phyloP scores from a whole-genome alignment of 2,329 filamentous ascomycete genomes.

The Fusarium pseudograminearum region DNA sequence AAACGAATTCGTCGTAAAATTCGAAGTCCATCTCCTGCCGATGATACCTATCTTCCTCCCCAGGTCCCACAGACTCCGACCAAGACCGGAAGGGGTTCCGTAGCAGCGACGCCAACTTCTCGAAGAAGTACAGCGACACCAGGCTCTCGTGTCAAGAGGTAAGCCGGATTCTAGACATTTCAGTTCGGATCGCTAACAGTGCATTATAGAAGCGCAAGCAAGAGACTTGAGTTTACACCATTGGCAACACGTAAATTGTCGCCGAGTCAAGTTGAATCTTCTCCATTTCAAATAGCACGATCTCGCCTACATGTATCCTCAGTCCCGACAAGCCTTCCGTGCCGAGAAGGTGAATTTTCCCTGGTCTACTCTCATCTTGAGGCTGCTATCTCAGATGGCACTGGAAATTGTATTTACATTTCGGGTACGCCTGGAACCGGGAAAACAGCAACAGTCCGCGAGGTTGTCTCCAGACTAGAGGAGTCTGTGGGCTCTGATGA shows the following conservation, averaged over 20 bases:
- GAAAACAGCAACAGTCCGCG: slow-evolving; percentile 96
- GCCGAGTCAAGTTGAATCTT: slow-evolving; percentile 78
- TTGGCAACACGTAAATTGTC: slow-evolving; percentile 89
- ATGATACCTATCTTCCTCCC: slow-evolving; percentile 51
- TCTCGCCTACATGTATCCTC: slow-evolving; percentile 93
- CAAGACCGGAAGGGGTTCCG: slow-evolving; percentile 49
- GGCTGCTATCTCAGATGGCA: slow-evolving; percentile 91
- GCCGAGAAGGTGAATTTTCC: slow-evolving; percentile 90
- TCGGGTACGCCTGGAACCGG: slow-evolving; percentile 98
- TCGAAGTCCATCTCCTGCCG: slow-evolving; percentile 51
- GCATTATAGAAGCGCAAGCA: slow-evolving; percentile 65
- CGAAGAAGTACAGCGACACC: slow-evolving; percentile 49
- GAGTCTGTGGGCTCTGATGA: slow-evolving; percentile 89
- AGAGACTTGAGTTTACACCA: slow-evolving; percentile 93
- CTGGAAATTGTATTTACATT: slow-evolving; percentile 97
- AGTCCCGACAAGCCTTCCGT: slow-evolving; percentile 88
- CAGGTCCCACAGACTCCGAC: slow-evolving; percentile 56
- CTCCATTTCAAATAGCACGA: slow-evolving; percentile 91
- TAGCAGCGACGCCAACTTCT: slow-evolving; percentile 50
- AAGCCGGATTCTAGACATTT: background rate
- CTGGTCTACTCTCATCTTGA: slow-evolving; percentile 94
- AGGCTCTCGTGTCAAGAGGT: slow-evolving; percentile 52
- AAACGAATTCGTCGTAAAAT: slow-evolving; percentile 57
- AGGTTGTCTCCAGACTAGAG: slow-evolving; percentile 91
- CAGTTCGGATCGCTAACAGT: slow-evolving; percentile 17